Base-by-base conservation (phyloP, 2,329 filamentous ascomycete species). In the Diaporthe sp. region DNA sequence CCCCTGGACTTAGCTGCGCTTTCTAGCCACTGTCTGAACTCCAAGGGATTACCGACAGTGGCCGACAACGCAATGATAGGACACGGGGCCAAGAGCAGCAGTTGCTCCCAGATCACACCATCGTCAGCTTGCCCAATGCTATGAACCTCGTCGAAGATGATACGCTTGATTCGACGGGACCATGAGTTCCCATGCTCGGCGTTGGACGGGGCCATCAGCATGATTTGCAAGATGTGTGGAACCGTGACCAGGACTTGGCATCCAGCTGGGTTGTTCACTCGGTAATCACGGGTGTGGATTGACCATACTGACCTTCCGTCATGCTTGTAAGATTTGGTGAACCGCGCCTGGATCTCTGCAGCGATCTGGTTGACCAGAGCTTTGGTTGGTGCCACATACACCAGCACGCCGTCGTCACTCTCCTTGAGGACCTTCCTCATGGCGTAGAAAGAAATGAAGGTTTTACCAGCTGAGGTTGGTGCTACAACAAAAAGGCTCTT, bases 121-220 rank as follows among this genome's bases (percentile, higher is more conserved):
- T 96, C 93, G 10, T 95, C 92, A 0, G 91, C 89, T 80, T 95
- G 91, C 0, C 94, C 93, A 75, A 96, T 96, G 45, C 90, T 95
- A 80, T 96, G 94, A 2, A 96, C 91, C 83, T 96, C 94, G 79
- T 96, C 94, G 74, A 96, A 96, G 68, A 96, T 95, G 80, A 96
- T 95, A 66, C 93, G 88, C 78, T 91, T 93, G 19, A 96, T 88
- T 70, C 92, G 86, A 4, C 87, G 86, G 0, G 93, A 89, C 93
- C 93, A 96, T 0, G 86, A 82, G 38, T 78, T 84, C 1, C 77
- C 66, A 2, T 85, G 84, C 12, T 87, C 89, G 4, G 93, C 92
- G 77, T 95, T 93, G 0, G 86, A 84, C 0, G 93, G 91, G 0
- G 89, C 87, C 67, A 93, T 84, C 1, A 96, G 85, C 92, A 96